A percentile compares a stretch with the other conserved stretches of the same genome.
phyloP scores from a whole-genome alignment of 2,329 filamentous ascomycete species.

The Arthroderma uncinatum region DNA sequence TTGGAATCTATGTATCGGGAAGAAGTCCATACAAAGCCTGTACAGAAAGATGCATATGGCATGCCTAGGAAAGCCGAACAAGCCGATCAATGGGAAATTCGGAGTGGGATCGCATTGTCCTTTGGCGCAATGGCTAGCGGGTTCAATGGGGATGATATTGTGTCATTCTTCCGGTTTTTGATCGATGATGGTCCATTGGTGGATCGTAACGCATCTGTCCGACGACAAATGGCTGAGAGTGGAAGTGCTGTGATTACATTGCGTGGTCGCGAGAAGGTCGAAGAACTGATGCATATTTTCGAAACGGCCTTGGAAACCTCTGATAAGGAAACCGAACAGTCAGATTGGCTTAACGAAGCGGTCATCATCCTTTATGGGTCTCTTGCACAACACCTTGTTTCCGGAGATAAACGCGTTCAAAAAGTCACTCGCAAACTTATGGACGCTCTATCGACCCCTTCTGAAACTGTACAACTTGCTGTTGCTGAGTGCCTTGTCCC shows the following conservation, averaged over 20 bases:
- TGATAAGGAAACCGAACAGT: slow-evolving; percentile 66
- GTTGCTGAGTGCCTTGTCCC: slow-evolving; percentile 90
- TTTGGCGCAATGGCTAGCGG: slow-evolving; percentile 69
- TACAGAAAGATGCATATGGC: slow-evolving; percentile 81
- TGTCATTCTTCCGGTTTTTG: slow-evolving; percentile 71
- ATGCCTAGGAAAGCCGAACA: slow-evolving; percentile 86
- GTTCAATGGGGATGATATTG: slow-evolving; percentile 58
- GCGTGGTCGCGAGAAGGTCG: slow-evolving; percentile 71
- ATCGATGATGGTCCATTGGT: slow-evolving; percentile 80
- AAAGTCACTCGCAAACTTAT: slow-evolving; percentile 79
- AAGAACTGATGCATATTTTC: slow-evolving; percentile 84
- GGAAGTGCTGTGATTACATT: slow-evolving; percentile 69
- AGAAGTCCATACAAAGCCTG: slow-evolving; percentile 68
- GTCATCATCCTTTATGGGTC: slow-evolving; percentile 97
- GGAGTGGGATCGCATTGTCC: slow-evolving; percentile 78
- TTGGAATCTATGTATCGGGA: slow-evolving; percentile 64
- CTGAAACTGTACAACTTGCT: slow-evolving; percentile 92
- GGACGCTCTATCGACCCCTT: slow-evolving; percentile 81
- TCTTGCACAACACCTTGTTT: slow-evolving; percentile 71
- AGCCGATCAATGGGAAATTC: slow-evolving; percentile 78
- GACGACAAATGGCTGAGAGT: slow-evolving; percentile 84
- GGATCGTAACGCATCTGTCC: slow-evolving; percentile 64
- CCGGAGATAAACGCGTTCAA: slow-evolving; percentile 77
- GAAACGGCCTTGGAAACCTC: slow-evolving; percentile 78
- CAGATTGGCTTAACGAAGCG: slow-evolving; percentile 89